Evolutionary conservation across 2,329 filamentous ascomycete species (phyloP), one percentile per base, ranked within the genome.

Genomic region (Calonectria honghensis): DNA sequence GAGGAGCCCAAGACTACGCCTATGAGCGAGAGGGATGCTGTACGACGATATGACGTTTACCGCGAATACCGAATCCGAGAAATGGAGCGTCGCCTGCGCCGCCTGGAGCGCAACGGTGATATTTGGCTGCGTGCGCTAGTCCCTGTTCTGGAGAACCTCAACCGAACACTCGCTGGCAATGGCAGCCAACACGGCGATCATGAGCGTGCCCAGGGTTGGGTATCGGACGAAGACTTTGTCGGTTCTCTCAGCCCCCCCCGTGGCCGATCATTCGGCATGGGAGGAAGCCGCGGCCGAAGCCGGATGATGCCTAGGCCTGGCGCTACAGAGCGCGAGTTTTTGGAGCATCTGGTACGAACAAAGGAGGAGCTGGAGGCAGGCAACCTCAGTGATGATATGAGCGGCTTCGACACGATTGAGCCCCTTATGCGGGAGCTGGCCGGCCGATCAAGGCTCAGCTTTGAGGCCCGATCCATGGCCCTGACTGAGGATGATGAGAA

Each of bases 71-170:
- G 85, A 10, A 80, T 88, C 20, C 84, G 83, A 31, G 89, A 90
- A 50, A 86, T 90, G 81, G 88, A 89, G 75, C 84, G 83, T 14
- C 86, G 89, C 1, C 79, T 90, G 16, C 84, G 85, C 9, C 83
- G 84, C 20, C 83, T 90, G 2, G 89, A 90, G 80, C 83, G 84
- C 20, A 87, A 88, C 64, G 86, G 87, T 51, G 87, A 90, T 50
- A 81, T 87, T 4, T 87, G 87, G 85, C 80, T 88, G 52, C 82
- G 85, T 18, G 85, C 87, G 3, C 79, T 90, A 32, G 81, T 87
- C 2, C 86, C 88, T 5, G 82, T 90, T 5, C 81, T 90, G 50
- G 85, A 88, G 45, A 86, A 85, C 39, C 82, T 90, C 39, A 86
- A 87, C 77, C 81, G 83, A 29, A 83, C 82, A 7, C 79, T 88